phyloP scores from a whole-genome alignment of 2,329 filamentous ascomycete species.

The Penicillium decumbens region DNA sequence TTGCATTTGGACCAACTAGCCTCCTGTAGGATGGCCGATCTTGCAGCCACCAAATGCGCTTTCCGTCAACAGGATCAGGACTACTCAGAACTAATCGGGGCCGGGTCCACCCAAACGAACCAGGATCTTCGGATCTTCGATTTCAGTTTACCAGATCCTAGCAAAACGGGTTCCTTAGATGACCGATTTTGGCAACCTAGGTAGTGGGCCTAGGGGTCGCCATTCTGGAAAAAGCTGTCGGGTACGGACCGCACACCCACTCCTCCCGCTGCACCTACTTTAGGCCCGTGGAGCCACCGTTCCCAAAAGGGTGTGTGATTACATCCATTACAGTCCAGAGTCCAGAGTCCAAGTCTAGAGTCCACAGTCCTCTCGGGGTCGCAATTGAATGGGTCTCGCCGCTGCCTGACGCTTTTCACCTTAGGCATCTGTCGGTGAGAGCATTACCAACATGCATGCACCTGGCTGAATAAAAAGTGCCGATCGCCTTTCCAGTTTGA shows the following conservation, averaged over 20 bases:
- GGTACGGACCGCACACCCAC: constrained; percentile 21
- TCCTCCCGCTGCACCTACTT: constrained; percentile 15
- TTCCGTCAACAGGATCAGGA: constrained; percentile 14
- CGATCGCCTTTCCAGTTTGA: constrained; percentile 26
- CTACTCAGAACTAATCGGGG: not conserved
- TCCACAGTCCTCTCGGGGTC: not conserved
- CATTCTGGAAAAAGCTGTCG: constrained; percentile 20
- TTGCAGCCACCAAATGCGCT: constrained; percentile 20
- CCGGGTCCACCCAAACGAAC: constrained; percentile 9
- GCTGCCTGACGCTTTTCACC: not conserved
- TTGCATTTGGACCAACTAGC: constrained; percentile 30
- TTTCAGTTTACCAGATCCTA: constrained; percentile 1
- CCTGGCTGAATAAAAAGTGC: constrained; percentile 21
- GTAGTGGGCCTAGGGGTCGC: not conserved
- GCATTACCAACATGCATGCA: constrained; percentile 20
- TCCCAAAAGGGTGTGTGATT: constrained; percentile 11
- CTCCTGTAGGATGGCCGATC: constrained; percentile 30
- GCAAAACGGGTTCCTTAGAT: not conserved
- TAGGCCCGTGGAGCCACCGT: constrained; percentile 17
- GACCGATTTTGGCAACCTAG: not conserved
- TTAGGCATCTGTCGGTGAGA: constrained; percentile 28
- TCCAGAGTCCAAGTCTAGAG: not conserved
- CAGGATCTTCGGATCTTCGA: constrained; percentile 15
- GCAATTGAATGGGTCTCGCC: not conserved
- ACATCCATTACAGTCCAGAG: constrained; percentile 3